phyloP scores from a whole-genome alignment of 495 filamentous ascomycete genomes.

The Penicillium desertorum region DNA sequence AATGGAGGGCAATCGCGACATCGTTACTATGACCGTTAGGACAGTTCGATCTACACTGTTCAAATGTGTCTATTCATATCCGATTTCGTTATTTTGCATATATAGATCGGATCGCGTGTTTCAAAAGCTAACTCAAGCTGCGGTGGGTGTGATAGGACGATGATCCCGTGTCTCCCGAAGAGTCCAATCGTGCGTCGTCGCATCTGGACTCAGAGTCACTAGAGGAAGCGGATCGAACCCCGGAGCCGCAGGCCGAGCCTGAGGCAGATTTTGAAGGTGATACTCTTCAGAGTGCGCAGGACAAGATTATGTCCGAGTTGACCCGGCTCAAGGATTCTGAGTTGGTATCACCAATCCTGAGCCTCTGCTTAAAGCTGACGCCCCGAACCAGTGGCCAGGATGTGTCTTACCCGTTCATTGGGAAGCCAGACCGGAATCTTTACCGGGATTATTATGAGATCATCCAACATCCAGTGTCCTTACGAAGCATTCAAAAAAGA shows the following conservation, averaged over 20 bases:
- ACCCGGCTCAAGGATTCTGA: constrained; percentile 60
- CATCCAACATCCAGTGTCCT: constrained; percentile 69
- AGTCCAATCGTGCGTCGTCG: constrained; percentile 35
- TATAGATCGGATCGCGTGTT: constrained; percentile 3
- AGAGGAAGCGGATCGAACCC: constrained; percentile 19
- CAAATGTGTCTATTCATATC: not conserved
- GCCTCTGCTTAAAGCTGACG: constrained; percentile 12
- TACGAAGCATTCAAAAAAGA: constrained; percentile 68
- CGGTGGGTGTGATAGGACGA: constrained; percentile 21
- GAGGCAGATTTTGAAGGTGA: constrained; percentile 59
- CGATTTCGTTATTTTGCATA: not conserved
- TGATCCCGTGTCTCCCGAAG: constrained; percentile 15
- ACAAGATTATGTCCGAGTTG: constrained; percentile 69
- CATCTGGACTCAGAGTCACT: constrained; percentile 37
- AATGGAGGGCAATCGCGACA: not conserved
- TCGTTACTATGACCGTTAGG: not conserved
- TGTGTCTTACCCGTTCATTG: constrained; percentile 34
- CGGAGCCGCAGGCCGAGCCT: constrained; percentile 44
- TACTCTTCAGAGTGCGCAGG: constrained; percentile 75
- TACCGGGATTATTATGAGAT: constrained; percentile 70
- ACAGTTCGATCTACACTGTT: not conserved
- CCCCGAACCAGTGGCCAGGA: constrained; percentile 27
- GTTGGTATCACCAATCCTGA: constrained; percentile 39
- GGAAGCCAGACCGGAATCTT: constrained; percentile 33
- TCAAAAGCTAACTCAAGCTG: constrained; percentile 2